Evolutionary conservation across 192 early-diverging fungal species (phyloP).

Genomic region (Umbelopsis sp.): DNA sequence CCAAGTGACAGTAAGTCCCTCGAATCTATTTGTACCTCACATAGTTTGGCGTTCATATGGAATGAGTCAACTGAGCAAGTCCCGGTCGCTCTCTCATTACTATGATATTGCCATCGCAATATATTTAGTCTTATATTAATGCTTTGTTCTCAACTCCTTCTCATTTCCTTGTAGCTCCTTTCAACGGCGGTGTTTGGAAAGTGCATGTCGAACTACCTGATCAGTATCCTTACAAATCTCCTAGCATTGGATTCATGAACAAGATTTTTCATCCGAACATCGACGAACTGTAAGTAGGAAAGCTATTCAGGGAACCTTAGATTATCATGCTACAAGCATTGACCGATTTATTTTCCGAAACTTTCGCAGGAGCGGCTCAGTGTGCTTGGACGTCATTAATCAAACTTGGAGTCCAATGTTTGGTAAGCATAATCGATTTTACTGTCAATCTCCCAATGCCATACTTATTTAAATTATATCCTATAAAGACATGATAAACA

Average conservation of each 20-base stretch:
- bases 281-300: slow-evolving; percentile 83
- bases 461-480: not conserved
- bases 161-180: slow-evolving; percentile 74
- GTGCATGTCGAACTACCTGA: slow-evolving; percentile 98
- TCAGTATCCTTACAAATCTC: slow-evolving; percentile 99
- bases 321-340: not conserved
- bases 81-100: too few relatives aligned
- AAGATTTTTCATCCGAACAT: slow-evolving; percentile 99
- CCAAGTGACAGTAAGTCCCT: slow-evolving; percentile 86
- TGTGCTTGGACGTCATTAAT: slow-evolving; percentile 99
- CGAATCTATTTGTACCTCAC: not conserved
- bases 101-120: slow-evolving; percentile 4
- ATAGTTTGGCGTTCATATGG: too few relatives aligned
- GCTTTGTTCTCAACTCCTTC: not conserved
- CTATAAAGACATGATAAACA: slow-evolving; percentile 93
- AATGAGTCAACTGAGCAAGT: not conserved
- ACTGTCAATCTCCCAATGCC: not conserved
- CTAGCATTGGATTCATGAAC: slow-evolving; percentile 99
- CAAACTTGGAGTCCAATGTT: slow-evolving; percentile 99
- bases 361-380: slow-evolving; percentile 85
- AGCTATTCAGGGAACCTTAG: not conserved
- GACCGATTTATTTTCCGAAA: not conserved
- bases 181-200: slow-evolving; percentile 94
- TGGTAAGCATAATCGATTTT: slow-evolving; percentile 53
- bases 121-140: not conserved